Evolutionary conservation across 495 filamentous ascomycete species (phyloP).

Genomic region (Aspergillus indologenus): DNA sequence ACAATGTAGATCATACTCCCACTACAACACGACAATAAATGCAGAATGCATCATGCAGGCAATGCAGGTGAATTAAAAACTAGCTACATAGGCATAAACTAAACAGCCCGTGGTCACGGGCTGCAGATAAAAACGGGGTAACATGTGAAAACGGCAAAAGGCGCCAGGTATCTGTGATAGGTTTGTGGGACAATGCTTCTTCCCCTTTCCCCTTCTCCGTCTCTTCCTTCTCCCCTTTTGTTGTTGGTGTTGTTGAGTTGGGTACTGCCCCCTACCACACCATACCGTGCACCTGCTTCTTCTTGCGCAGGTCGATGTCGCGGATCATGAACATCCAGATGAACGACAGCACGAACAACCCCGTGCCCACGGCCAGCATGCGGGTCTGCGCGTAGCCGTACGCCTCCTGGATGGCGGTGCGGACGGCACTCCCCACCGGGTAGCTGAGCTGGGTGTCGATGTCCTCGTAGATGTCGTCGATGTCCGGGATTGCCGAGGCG

Average conservation of each 20-base stretch:
- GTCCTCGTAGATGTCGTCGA: slow-evolving; percentile 48
- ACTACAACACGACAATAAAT: no score
- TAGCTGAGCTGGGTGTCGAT: slow-evolving; percentile 54
- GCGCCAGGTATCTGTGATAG: no score
- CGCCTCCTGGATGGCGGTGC: slow-evolving; percentile 51
- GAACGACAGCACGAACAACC: slow-evolving; percentile 44
- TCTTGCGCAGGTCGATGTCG: slow-evolving; percentile 53
- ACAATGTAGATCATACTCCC: no score
- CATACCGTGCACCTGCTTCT: not conserved
- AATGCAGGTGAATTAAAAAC: no score
- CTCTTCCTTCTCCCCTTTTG: not conserved
- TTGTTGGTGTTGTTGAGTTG: no score
- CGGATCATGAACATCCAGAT: slow-evolving; percentile 46
- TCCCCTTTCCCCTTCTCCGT: no score
- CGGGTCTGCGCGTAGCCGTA: slow-evolving; percentile 54
- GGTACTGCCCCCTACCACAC: not conserved
- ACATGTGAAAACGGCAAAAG: no score
- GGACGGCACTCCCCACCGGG: slow-evolving; percentile 42
- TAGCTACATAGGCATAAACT: no score
- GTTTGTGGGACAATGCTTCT: no score
- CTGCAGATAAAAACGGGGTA: no score
- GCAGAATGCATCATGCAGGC: no score
- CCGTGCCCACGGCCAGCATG: slow-evolving; percentile 49
- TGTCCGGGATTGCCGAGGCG: slow-evolving; percentile 29
- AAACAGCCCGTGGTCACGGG: no score